Base-by-base conservation (phyloP, 78 protist species). In the Reticulomyxa filosa region DNA sequence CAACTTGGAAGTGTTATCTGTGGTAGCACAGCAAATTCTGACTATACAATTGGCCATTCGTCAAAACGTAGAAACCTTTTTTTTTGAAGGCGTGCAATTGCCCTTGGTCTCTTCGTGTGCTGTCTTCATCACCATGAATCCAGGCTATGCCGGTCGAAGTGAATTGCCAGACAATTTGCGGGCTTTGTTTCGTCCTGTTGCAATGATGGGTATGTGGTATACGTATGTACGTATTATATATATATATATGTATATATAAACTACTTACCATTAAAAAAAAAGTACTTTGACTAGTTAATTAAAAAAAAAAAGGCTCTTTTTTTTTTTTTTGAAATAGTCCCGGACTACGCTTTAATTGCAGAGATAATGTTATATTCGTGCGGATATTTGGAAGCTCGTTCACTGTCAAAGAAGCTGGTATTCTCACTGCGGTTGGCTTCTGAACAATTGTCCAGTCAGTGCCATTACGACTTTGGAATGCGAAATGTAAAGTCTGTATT, bases 101-200 rank as follows among this genome's bases (percentile, higher is more conserved):
- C n/a, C 11, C 33, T 70, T 81, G 34, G 69, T 55, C 39, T 57
- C 75, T 23, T 68, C 22, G n/a, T 82, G 37, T 57, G 92, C 85
- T 34, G 50, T 62, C 48, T 82, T 82, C 82, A 82, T 86, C 75
- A 86, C 92, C 17, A 86, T 88, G 94, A 88, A 88, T 46, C 94
- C 94, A 0, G 90, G 90, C 0, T 88, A 84, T 57, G 87, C 87
- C 4, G 90, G 95, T 13, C 75, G 94, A 5, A 80, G 90, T 5
- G 88, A 86, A 72, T 72, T 86, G 25, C 94, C 90, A 0, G 90
- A 83, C 70, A 86, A 86, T 57, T 56, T 86, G 57, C 81, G 82
- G 52, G 86, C 80, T 4, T 84, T 80, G 22, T 85, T 85, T 80
- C 69, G 90, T 0, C 84, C 86, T 2, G 78, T 85, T 34, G 78